phyloP scores from a whole-genome alignment of 108 stramenopile genomes.

The Skeletonema tropicum region DNA sequence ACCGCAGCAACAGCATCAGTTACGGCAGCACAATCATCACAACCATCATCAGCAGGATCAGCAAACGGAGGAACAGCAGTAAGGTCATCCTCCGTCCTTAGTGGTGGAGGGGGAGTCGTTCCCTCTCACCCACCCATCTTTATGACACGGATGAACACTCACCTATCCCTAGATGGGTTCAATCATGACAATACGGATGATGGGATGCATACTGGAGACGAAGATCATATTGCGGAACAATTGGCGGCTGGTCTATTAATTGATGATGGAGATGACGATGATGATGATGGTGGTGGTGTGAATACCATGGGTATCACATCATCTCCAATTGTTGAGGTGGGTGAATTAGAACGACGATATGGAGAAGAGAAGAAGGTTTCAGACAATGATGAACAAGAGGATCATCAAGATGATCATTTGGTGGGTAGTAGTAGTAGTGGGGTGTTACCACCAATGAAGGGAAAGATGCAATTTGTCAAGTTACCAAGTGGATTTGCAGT shows the following conservation, averaged over 20 bases:
- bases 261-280: constrained; percentile 34
- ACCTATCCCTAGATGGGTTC: constrained; percentile 32
- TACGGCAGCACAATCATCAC: background rate
- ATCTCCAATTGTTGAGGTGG: background rate
- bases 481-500: constrained; percentile 43
- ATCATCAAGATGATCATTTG: constrained; percentile 15
- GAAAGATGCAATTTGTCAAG: constrained; percentile 38
- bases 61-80: background rate
- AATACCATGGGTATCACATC: background rate
- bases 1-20: background rate
- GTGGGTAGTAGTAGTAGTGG: background rate
- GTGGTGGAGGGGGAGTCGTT: constrained; percentile 42
- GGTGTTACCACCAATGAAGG: background rate
- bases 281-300: constrained; percentile 8
- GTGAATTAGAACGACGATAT: background rate
- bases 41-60: background rate
- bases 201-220: constrained; percentile 21
- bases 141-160: constrained; percentile 43
- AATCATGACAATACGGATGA: constrained; percentile 7
- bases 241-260: constrained; percentile 40
- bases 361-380: constrained; percentile 14
- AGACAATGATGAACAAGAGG: constrained; percentile 20
- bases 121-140: constrained; percentile 39
- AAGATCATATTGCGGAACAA: constrained; percentile 51
- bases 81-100: constrained; percentile 7